A percentile compares a stretch with the other conserved stretches of the same genome.
These are phyloP conservation scores for Basipetospora chlamydospora DNA, from an alignment of 2,329 filamentous ascomycete genomes.

Conservation along the genomic window DNA sequence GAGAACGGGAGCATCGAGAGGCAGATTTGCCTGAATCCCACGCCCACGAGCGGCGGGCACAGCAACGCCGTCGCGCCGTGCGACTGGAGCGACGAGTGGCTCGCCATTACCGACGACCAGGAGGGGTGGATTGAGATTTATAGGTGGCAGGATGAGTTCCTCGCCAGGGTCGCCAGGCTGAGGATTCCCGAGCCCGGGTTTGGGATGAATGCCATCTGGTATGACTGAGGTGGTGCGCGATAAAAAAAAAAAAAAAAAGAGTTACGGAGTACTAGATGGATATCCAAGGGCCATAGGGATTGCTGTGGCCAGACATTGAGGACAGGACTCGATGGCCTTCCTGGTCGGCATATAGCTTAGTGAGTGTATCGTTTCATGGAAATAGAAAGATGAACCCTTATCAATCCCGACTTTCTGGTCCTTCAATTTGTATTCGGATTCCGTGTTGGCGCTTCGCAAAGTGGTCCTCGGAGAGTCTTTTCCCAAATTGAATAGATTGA, in stretches of 20 bases:
- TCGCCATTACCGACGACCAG: conserved; percentile 82
- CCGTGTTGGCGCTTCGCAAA: too few relatives aligned
- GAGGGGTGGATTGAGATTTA: conserved; percentile 81
- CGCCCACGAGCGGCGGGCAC: conserved; percentile 75
- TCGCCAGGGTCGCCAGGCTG: conserved; percentile 61
- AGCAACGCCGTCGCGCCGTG: conserved; percentile 78
- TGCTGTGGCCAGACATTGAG: too few relatives aligned
- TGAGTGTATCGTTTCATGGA: too few relatives aligned
- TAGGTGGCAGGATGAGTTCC: conserved; percentile 68
- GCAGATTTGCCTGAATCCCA: conserved; percentile 71
- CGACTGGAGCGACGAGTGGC: conserved; percentile 74
- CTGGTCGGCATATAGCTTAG: too few relatives aligned
- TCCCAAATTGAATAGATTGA: too few relatives aligned
- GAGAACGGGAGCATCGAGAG: conserved; percentile 56
- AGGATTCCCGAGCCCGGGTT: conserved; percentile 79
- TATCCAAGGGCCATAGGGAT: background rate
- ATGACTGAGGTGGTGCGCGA: conserved; percentile 39
- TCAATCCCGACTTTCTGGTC: too few relatives aligned
- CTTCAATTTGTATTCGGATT: too few relatives aligned
- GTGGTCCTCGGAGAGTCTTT: too few relatives aligned
- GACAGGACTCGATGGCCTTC: too few relatives aligned
- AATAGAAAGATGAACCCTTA: too few relatives aligned
- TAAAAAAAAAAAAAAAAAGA: too few relatives aligned
- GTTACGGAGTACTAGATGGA: too few relatives aligned
- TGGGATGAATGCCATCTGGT: conserved; percentile 95